Conservation (phyloP, 306 rosid genomes). For the Cicer judaicum region DNA sequence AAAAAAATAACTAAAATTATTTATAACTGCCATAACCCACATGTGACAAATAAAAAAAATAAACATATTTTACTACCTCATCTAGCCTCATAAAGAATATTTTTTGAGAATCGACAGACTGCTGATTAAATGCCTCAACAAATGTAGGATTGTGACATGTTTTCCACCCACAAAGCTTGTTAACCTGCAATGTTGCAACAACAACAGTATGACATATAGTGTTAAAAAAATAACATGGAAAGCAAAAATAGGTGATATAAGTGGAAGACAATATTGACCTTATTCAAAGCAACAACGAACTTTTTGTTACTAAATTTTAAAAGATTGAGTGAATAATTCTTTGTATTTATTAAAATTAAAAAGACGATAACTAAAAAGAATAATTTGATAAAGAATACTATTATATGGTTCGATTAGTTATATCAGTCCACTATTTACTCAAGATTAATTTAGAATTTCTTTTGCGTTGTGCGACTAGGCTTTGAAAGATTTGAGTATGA, state of each 20-base stretch:
- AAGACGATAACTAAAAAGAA: too few relatives aligned
- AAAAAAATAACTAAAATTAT: constrained; percentile 29
- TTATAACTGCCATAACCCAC: neutral
- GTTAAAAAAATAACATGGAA: neutral
- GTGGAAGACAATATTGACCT: constrained; percentile 52
- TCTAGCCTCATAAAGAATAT: constrained; percentile 77
- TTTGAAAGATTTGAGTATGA: too few relatives aligned
- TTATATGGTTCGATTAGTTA: too few relatives aligned
- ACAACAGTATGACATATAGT: neutral
- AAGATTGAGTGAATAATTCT: constrained; percentile 66
- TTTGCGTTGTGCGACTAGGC: too few relatives aligned
- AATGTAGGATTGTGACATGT: constrained; percentile 74
- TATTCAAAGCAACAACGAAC: constrained; percentile 81
- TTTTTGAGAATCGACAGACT: constrained; percentile 74
- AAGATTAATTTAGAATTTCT: too few relatives aligned
- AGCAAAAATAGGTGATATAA: neutral
- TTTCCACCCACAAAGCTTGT: constrained; percentile 89
- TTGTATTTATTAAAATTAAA: too few relatives aligned
- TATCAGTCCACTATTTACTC: too few relatives aligned
- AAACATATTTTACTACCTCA: constrained; percentile 56
- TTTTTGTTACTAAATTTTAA: constrained; percentile 87
- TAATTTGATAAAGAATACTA: too few relatives aligned
- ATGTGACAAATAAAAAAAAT: neutral
- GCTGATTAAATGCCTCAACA: constrained; percentile 74
- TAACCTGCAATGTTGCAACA: constrained; percentile 61